Evolutionary conservation across 805 yeast genomes (phyloP), one percentile per base, ranked within the genome.

Genomic region (Clavispora vitiphila): DNA sequence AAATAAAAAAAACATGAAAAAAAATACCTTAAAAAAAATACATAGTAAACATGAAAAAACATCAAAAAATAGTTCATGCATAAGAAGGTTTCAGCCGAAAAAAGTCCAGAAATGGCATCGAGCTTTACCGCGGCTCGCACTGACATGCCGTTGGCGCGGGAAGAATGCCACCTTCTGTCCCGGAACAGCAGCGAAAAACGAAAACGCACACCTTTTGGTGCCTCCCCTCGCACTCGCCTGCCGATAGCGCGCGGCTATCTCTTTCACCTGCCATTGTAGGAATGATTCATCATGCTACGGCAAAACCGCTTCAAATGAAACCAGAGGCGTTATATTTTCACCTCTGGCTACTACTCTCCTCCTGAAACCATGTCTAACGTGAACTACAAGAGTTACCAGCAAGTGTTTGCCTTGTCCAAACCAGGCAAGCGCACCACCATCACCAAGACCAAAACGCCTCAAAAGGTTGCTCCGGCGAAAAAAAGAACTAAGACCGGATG

Each of bases 381-480:
- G 51, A 57, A 51, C 46, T 67, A 67, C 55, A 67, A 61, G 45
- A 44, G 51, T 20, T 67, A 65, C 39, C 72, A 67, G 50, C 67
- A 67, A 48, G 68, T 67, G 35, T 46, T 66, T 37, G 56, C 60
- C 41, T 55, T 66, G 32, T 49, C 60, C 7, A 46, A 43, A 8
- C 34, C 24, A 35, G 41, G 42, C 29, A 40, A 37, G 26, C 35
- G 37, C 6, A 46, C 50, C 34, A 54, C 51, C 39, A 10, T 6
- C 20, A 16, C 32, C 32, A 29, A 29, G 32, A 51, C 65, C 21
- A 51, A 47, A 21, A 27, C n/a, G n/a, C 37, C 35, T 42, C 43
- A 24, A 39, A 40, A 44, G 9, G 40, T 14, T 19, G 19, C 49
- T 16, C 47, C 55, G 24, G 49, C 43, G 21, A 56, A 51, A 39